Evolutionary conservation across 441 rosid genomes (phyloP), one percentile per base, ranked within the genome.

Genomic region (Melastoma candidum): DNA sequence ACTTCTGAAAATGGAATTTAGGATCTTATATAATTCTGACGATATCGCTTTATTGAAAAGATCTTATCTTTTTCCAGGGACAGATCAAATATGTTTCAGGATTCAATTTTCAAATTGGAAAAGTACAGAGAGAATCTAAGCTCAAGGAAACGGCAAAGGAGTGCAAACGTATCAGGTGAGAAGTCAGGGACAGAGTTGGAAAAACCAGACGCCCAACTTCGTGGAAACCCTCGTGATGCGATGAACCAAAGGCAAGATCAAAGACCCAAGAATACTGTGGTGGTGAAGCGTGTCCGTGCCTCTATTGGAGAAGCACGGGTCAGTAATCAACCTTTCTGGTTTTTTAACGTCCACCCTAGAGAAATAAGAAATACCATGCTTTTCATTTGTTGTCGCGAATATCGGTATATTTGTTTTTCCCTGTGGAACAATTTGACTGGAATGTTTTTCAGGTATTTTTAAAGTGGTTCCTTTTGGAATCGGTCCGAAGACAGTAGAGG

Each of bases 231-330:
- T 17, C 68, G 66, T 47, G 84, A 78, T 27, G 14, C 57, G 56
- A 65, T 71, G 69, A 72, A 49, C 56, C 84, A 75, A 47, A 78
- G 77, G 67, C 63, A 60, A 13, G 87, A 83, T 59, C 81, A 83
- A 55, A 83, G 79, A 57, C 66, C 74, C 13, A 83, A 80, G 70
- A 69, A 61, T 67, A 61, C 63, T 74, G 84, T 76, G 54, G 61
- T 78, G 69, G 74, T 76, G 63, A 83, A 80, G 64, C 86, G 86
- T 58, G 69, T 60, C 63, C 82, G 86, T 48, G 66, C 86, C 0
- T 41, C 85, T 56, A 58, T 70, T 44, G 70, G 68, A 26, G 86
- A 78, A 71, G 57, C 73, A 67, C 79, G 73, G 90, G 90, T 83
- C 69, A 70, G 82, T 78, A 47, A 58, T 57, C 17, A 62, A 61